These are phyloP conservation scores for Trichoderma breve DNA, from an alignment of 2,329 filamentous ascomycete genomes.

Conservation along the genomic window DNA sequence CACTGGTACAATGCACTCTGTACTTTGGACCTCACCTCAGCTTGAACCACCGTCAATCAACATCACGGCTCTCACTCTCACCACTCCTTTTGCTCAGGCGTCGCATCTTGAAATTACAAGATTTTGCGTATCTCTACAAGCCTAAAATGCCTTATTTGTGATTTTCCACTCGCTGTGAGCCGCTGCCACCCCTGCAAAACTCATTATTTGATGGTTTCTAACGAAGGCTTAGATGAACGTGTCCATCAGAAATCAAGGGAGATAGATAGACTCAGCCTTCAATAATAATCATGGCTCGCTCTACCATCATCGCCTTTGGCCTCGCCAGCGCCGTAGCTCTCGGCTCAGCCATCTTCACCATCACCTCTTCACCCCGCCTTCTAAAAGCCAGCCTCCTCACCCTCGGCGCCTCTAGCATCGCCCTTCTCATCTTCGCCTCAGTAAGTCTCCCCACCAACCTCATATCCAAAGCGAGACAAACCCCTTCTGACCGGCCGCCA, in stretches of 20 bases:
- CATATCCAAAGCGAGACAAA: no score
- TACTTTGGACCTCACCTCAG: not conserved
- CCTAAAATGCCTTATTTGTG: not conserved
- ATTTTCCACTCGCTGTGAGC: not conserved
- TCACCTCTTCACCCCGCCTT: not conserved
- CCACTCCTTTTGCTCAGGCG: not conserved
- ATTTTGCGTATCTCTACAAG: not conserved
- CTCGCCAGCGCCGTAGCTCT: not conserved
- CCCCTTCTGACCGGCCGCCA: not conserved
- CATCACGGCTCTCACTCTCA: not conserved
- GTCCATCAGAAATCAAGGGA: not conserved
- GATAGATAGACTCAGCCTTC: not conserved
- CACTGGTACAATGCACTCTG: not conserved
- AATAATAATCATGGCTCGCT: not conserved
- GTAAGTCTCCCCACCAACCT: slow-evolving; percentile 25
- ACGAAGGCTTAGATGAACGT: not conserved
- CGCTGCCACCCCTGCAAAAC: not conserved
- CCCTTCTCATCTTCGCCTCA: slow-evolving; percentile 31
- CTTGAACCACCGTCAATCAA: not conserved
- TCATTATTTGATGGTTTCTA: not conserved
- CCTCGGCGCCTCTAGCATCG: slow-evolving; percentile 24
- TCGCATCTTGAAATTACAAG: not conserved
- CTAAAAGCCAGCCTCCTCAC: slow-evolving; percentile 19
- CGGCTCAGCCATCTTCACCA: not conserved
- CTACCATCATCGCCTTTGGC: not conserved